Conservation (phyloP, 805 yeast genomes). For the Saccharomycopsis sp. region DNA sequence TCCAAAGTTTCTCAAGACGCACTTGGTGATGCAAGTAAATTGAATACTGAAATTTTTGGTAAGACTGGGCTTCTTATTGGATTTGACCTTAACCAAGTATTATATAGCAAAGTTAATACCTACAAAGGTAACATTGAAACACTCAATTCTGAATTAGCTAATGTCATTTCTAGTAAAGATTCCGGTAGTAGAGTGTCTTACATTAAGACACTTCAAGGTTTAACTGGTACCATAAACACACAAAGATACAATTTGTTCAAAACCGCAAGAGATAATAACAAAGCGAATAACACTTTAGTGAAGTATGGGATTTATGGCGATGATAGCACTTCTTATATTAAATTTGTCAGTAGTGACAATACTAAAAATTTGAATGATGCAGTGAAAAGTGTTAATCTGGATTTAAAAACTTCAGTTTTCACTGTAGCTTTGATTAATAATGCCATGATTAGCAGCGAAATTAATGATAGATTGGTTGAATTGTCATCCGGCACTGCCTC, state of each 20-base stretch:
- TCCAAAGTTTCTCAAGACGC: background rate
- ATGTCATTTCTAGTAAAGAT: background rate
- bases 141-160: constrained; percentile 10
- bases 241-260: constrained; percentile 2
- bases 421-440: constrained; percentile 2
- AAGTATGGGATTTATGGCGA: background rate
- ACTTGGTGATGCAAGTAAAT: background rate
- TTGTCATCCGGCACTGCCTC: background rate
- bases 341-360: constrained; percentile 1
- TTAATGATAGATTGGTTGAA: constrained; percentile 4
- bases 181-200: background rate
- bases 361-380: background rate
- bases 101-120: constrained; percentile 6
- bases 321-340: constrained; percentile 1
- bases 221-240: background rate
- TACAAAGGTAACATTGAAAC: constrained; percentile 12
- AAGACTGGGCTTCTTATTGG: background rate
- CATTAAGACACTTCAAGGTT: background rate
- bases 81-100: constrained; percentile 2
- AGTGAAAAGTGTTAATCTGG: background rate
- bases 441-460: constrained; percentile 3
- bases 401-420: background rate
- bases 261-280: background rate
- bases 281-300: background rate
- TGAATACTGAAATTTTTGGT: constrained; percentile 3